Evolutionary conservation across 257 asterid genomes (phyloP).

Genomic region (Capsicum rhomboideum): DNA sequence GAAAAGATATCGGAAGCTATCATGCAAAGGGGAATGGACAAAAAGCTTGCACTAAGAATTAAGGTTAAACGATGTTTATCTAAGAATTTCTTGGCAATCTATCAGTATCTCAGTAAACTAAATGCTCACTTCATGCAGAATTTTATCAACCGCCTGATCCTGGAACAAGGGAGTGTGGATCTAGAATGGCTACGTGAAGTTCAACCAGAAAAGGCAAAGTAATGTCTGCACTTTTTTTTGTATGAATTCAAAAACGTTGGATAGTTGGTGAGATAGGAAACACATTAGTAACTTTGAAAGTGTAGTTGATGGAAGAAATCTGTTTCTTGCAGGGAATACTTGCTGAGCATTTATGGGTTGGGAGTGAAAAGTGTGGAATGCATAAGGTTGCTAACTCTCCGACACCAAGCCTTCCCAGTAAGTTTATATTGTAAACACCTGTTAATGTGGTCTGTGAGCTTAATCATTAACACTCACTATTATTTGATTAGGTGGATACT

Average conservation of each 20-base stretch:
- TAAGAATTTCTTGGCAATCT: neutral
- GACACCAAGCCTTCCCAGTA: constrained; percentile 58
- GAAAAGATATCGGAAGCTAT: constrained; percentile 9
- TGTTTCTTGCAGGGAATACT: constrained; percentile 34
- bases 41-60: constrained; percentile 17
- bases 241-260: neutral
- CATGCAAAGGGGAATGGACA: constrained; percentile 17
- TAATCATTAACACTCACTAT: neutral
- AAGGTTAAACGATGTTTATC: constrained; percentile 3
- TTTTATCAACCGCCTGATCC: constrained; percentile 4
- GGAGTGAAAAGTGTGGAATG: constrained; percentile 69
- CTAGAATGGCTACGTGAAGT: constrained; percentile 14
- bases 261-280: neutral
- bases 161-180: constrained; percentile 11
- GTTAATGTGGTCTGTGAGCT: neutral
- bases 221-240: neutral
- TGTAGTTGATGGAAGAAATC: neutral
- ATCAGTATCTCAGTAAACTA: neutral
- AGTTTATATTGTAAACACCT: neutral
- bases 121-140: constrained; percentile 6
- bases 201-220: constrained; percentile 12
- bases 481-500: constrained; percentile 40
- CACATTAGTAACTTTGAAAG: neutral
- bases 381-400: constrained; percentile 48
- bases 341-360: constrained; percentile 41